Conservation (phyloP, 2,329 filamentous ascomycete genomes). For the Aspergillus sp. region DNA sequence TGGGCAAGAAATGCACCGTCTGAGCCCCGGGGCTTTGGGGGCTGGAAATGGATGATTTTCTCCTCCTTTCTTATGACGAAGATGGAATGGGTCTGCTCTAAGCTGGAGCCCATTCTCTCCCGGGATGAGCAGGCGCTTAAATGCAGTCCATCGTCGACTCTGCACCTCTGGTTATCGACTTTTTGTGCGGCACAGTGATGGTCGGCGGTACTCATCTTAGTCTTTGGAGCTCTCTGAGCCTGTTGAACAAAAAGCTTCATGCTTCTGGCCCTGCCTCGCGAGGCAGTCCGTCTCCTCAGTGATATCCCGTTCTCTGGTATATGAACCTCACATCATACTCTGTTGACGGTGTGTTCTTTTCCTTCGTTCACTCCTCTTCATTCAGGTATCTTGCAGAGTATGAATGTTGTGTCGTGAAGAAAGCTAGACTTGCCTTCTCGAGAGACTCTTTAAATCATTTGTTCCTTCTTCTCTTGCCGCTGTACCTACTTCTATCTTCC, state of each 20-base stretch:
- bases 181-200: constrained; percentile 25
- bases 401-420: constrained; percentile 1
- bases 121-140: constrained; percentile 31
- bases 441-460: not conserved
- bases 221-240: constrained; percentile 24
- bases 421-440: not conserved
- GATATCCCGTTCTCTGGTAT: constrained; percentile 20
- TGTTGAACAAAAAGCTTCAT: constrained; percentile 25
- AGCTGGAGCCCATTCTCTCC: constrained; percentile 18
- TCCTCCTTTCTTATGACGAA: constrained; percentile 10
- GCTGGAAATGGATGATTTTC: constrained; percentile 15
- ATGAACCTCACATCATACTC: constrained; percentile 18
- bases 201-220: constrained; percentile 22
- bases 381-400: not conserved
- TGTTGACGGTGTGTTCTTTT: constrained; percentile 9
- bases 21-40: constrained; percentile 28
- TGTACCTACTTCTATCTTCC: not conserved
- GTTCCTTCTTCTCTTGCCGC: constrained; percentile 1
- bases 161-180: constrained; percentile 19
- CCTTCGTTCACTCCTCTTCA: constrained; percentile 6
- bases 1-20: constrained; percentile 18
- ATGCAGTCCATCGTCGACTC: constrained; percentile 29
- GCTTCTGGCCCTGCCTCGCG: constrained; percentile 27
- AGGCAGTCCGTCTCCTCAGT: constrained; percentile 25
- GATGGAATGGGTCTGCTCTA: constrained; percentile 5